Conservation (phyloP, 2,329 filamentous ascomycete genomes). For the Proliferodiscus dingleyae region DNA sequence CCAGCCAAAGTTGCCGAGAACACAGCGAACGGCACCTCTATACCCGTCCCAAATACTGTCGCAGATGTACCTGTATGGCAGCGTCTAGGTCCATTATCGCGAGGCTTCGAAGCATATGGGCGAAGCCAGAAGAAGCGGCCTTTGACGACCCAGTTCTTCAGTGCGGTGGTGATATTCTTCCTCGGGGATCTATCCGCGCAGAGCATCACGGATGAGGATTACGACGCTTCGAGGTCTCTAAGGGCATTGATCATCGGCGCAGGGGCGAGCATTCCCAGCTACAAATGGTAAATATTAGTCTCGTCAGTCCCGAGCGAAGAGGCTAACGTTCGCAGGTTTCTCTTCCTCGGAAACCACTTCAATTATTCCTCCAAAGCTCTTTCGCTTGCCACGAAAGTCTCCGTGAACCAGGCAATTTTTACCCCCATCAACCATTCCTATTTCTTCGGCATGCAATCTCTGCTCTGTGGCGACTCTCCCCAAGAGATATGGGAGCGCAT, state of each 20-base stretch:
- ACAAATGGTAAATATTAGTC: slow-evolving; percentile 63
- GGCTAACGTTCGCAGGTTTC: slow-evolving; percentile 50
- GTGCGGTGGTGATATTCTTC: slow-evolving; percentile 72
- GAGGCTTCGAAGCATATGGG: slow-evolving; percentile 55
- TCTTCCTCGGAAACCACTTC: slow-evolving; percentile 76
- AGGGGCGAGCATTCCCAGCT: slow-evolving; percentile 69
- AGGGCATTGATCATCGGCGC: slow-evolving; percentile 72
- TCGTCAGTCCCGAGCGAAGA: too few species aligned
- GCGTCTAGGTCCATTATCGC: slow-evolving; percentile 52
- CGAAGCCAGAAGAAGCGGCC: slow-evolving; percentile 67
- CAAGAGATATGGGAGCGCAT: slow-evolving; percentile 65
- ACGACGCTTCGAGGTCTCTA: slow-evolving; percentile 64
- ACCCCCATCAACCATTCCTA: slow-evolving; percentile 79
- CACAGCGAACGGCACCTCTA: slow-evolving; percentile 28
- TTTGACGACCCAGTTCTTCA: slow-evolving; percentile 73
- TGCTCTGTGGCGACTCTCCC: slow-evolving; percentile 63
- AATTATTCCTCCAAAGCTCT: slow-evolving; percentile 72
- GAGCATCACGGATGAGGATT: slow-evolving; percentile 54
- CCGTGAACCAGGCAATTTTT: slow-evolving; percentile 74
- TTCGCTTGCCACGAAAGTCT: slow-evolving; percentile 71
- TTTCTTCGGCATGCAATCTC: slow-evolving; percentile 76
- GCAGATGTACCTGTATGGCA: slow-evolving; percentile 44
- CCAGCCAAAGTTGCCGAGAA: slow-evolving; percentile 15
- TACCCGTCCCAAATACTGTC: slow-evolving; percentile 41
- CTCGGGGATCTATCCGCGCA: slow-evolving; percentile 76